phyloP scores from a whole-genome alignment of 2,329 filamentous ascomycete genomes.

The Phialocephala subalpina region DNA sequence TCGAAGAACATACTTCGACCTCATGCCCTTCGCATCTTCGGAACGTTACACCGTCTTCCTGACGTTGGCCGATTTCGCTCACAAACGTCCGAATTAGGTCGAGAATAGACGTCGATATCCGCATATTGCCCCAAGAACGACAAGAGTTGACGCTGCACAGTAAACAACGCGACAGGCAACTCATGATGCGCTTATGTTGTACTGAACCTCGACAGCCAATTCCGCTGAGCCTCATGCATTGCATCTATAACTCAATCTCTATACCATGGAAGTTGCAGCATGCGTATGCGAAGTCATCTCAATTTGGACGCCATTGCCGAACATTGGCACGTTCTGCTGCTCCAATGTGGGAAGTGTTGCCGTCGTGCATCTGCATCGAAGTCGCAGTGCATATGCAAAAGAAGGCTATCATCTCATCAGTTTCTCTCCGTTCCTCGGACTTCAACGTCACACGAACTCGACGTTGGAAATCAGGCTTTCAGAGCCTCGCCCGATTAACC shows the following conservation, averaged over 20 bases:
- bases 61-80: not conserved
- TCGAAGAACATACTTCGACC: not conserved
- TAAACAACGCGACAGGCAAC: not conserved
- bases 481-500: slow-evolving; percentile 1
- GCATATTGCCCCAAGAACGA: not conserved
- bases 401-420: not conserved
- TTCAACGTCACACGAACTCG: not conserved
- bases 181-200: not conserved
- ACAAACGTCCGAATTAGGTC: not conserved
- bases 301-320: not conserved
- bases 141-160: not conserved
- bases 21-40: not conserved
- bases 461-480: not conserved
- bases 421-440: slow-evolving; percentile 1
- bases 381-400: slow-evolving; percentile 6
- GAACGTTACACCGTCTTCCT: not conserved
- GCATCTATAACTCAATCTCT: slow-evolving; percentile 8
- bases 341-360: not conserved
- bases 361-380: not conserved
- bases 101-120: not conserved
- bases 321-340: not conserved
- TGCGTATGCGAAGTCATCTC: not conserved
- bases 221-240: slow-evolving; percentile 3
- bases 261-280: not conserved
- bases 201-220: not conserved